Percentiles rank a stretch among this genome's conserved stretches.
phyloP scores from a whole-genome alignment of 495 filamentous ascomycete genomes.

The Hyaloscypha variabilis region DNA sequence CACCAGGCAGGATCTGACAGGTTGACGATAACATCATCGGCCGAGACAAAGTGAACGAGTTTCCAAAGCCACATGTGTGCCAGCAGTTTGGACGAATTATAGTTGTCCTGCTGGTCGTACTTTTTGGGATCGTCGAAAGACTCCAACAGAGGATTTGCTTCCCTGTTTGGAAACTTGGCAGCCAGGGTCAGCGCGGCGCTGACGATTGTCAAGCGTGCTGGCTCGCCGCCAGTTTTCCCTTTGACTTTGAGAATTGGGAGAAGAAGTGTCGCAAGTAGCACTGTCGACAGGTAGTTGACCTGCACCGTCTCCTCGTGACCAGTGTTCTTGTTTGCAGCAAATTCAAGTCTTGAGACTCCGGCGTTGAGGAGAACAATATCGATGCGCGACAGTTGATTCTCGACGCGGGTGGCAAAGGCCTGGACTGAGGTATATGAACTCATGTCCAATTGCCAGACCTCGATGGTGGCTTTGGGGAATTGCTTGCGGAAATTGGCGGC shows the following conservation, averaged over 20 bases:
- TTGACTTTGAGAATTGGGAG: slow-evolving; percentile 50
- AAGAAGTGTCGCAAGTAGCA: slow-evolving; percentile 50
- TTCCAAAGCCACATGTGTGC: slow-evolving; percentile 45
- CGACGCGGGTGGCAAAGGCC: slow-evolving; percentile 41
- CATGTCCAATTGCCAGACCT: slow-evolving; percentile 60
- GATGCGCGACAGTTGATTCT: slow-evolving; percentile 35
- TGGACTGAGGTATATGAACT: slow-evolving; percentile 46
- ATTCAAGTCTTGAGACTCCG: slow-evolving; percentile 38
- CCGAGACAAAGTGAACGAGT: slow-evolving; percentile 42
- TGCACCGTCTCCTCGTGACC: slow-evolving; percentile 52
- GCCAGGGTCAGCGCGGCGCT: slow-evolving; percentile 38
- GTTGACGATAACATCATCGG: slow-evolving; percentile 51
- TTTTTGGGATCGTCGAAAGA: slow-evolving; percentile 45
- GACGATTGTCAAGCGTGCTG: slow-evolving; percentile 45
- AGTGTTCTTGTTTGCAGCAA: slow-evolving; percentile 38
- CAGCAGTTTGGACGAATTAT: slow-evolving; percentile 46
- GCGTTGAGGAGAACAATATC: slow-evolving; percentile 59
- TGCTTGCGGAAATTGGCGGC: slow-evolving; percentile 38
- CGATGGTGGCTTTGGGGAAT: slow-evolving; percentile 41
- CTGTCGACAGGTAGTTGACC: slow-evolving; percentile 51
- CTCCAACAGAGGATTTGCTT: slow-evolving; percentile 39
- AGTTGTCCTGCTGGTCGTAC: slow-evolving; percentile 39
- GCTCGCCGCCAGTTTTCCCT: slow-evolving; percentile 20
- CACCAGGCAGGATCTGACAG: slow-evolving; percentile 47
- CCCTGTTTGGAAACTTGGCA: slow-evolving; percentile 38